Conservation (phyloP, 805 yeast genomes). For the Kuraishia cidri region DNA sequence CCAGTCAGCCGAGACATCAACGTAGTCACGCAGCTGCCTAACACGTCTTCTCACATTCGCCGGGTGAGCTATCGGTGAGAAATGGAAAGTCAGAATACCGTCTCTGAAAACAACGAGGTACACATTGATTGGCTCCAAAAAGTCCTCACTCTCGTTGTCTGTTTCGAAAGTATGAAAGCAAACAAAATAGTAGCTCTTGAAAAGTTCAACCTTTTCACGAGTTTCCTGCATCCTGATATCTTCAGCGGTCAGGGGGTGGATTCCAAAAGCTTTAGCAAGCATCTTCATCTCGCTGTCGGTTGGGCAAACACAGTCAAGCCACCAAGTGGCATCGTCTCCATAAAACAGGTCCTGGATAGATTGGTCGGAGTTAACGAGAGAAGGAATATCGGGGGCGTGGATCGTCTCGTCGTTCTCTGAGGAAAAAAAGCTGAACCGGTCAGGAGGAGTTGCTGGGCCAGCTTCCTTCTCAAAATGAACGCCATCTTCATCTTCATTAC, state of each 20-base stretch:
- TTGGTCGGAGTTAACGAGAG: slow-evolving; percentile 58
- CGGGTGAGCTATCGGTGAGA: slow-evolving; percentile 57
- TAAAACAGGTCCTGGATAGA: slow-evolving; percentile 63
- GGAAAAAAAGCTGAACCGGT: slow-evolving; percentile 76
- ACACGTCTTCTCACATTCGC: slow-evolving; percentile 79
- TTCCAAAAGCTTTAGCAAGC: slow-evolving; percentile 87
- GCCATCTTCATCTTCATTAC: slow-evolving; percentile 11
- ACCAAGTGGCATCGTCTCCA: slow-evolving; percentile 78
- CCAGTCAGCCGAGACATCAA: slow-evolving; percentile 76
- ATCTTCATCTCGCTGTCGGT: slow-evolving; percentile 93
- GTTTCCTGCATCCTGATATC: slow-evolving; percentile 95
- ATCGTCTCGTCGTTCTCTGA: slow-evolving; percentile 80
- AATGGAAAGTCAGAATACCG: slow-evolving; percentile 64
- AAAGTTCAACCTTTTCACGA: slow-evolving; percentile 93
- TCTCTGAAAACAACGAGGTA: slow-evolving; percentile 65
- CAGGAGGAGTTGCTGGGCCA: slow-evolving; percentile 35
- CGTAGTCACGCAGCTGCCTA: slow-evolving; percentile 69
- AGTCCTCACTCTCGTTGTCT: slow-evolving; percentile 74
- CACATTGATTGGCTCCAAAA: slow-evolving; percentile 70
- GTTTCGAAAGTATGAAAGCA: slow-evolving; percentile 95
- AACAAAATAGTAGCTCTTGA: slow-evolving; percentile 84
- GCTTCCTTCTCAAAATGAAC: slow-evolving; percentile 20
- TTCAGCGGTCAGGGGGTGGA: slow-evolving; percentile 96
- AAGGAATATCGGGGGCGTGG: slow-evolving; percentile 82
- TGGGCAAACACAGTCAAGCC: slow-evolving; percentile 93